Conservation (phyloP, 1,284 basidiomycete species). For the Cutaneotrichosporon cyanovorans region DNA sequence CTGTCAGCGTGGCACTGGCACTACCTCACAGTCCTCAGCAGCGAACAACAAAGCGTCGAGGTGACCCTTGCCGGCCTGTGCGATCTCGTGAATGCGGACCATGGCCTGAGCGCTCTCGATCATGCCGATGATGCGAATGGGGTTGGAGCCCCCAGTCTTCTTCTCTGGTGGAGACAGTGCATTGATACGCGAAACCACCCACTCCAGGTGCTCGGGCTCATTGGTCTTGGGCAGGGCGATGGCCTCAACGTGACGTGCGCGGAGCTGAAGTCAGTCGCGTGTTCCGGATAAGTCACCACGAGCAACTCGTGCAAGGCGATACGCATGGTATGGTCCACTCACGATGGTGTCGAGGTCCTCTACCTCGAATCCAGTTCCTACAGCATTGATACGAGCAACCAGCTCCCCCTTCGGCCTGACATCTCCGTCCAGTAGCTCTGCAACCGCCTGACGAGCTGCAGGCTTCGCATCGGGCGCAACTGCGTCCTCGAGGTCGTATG, state of each 20-base stretch:
- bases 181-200: slow-evolving; percentile 51
- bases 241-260: slow-evolving; percentile 48
- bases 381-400: slow-evolving; percentile 68
- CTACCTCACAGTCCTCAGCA: slow-evolving; percentile 71
- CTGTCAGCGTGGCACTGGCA: background rate
- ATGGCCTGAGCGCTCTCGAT: slow-evolving; percentile 66
- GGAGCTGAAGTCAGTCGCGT: too few species aligned
- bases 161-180: slow-evolving; percentile 24
- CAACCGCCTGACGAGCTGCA: slow-evolving; percentile 55
- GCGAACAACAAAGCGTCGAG: slow-evolving; percentile 59
- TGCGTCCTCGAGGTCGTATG: slow-evolving; percentile 82
- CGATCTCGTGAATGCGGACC: slow-evolving; percentile 33
- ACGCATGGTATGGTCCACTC: slow-evolving; percentile 21
- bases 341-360: slow-evolving; percentile 65
- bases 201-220: slow-evolving; percentile 57
- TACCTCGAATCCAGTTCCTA: slow-evolving; percentile 62
- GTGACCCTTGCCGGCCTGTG: slow-evolving; percentile 31
- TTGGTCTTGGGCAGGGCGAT: slow-evolving; percentile 76
- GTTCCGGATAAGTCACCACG: too few species aligned
- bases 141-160: slow-evolving; percentile 23
- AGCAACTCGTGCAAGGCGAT: too few species aligned
- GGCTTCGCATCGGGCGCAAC: slow-evolving; percentile 63
- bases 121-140: slow-evolving; percentile 62
- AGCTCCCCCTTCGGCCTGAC: slow-evolving; percentile 48
- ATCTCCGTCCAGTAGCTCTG: slow-evolving; percentile 52